Evolutionary conservation across 306 rosid genomes (phyloP), one percentile per base, ranked within the genome.

Genomic region (Senna siamea): DNA sequence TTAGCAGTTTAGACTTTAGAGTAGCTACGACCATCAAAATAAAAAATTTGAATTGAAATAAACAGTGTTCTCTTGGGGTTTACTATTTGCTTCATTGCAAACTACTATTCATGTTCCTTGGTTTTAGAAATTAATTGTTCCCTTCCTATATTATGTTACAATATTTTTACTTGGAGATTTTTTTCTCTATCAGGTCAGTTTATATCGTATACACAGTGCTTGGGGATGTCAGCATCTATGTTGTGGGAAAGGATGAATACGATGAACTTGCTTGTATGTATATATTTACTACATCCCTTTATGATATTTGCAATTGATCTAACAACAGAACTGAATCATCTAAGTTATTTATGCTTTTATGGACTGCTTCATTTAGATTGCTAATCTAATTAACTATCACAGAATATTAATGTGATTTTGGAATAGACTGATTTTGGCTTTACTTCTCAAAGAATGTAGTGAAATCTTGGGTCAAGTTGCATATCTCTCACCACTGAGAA

Each of bases 231-330:
- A 87, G 92, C 76, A 87, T 93, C 76, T 93, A 80, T 63, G 79
- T 89, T 46, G 94, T 89, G 73, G 98, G 98, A 63, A 93, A 93
- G 87, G 98, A 93, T 2, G 96, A 84, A 80, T 89, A 89, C 34
- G 97, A 90, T 69, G 98, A 90, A 82, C 93, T 93, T 84, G 96
- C 98, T 23, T 82, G 97, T 93, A 83, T 59, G 96, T 89, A 82
- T 59, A 93, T 87, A 74, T 72, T 67, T 77, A 15, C 19, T 51
- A 13, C 54, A 66, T 67, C 65, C 47, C 10, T 74, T 66, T 59
- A 60, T 41, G 55, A 43, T 32, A 40, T 11, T 19, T 22, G 26
- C 40, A 28, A 17, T 64, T 74, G 41, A 30, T 41, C 40, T 57
- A 69, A 62, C 38, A 65, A 41, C 30, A 34, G 43, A 75, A 66